Base-by-base conservation (phyloP, 139 green algal genomes). In the Monoraphidium neglectum region DNA sequence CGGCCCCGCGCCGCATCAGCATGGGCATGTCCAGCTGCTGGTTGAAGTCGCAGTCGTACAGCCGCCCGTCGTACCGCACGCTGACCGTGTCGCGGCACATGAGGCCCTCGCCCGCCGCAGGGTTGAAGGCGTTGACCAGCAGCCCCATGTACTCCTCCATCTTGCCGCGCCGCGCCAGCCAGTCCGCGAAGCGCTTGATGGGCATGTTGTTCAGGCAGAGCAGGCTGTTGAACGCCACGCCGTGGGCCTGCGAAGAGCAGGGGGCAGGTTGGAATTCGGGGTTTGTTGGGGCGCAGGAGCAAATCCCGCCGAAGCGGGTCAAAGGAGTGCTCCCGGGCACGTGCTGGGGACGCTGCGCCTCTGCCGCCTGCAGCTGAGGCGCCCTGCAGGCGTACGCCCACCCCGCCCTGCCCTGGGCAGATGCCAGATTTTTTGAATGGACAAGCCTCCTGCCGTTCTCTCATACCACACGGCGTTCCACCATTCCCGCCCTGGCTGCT, bases 31-130 rank as follows among this genome's bases (percentile, higher is more conserved):
- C 93, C 51, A 99, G 85, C 88, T 99, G 96, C 90, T 99, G 95
- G 86, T 99, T 99, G 85, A 99, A 99, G 74, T 99, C 96, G 82
- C 96, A 99, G 86, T 99, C 96, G 66, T 91, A 98, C 32, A 99
- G 24, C 1, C 75, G 77, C 37, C 96, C 96, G 74, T 99, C 95
- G 92, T 92, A 98, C 5, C 86, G 78, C 4, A 99, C 93, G 47
- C 68, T 91, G 26, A 99, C 76, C 0, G 93, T 95, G 76, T 97
- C 81, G 15, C 88, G 77, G 79, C 91, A 97, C 91, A 95, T 95
- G 12, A 95, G 67, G 0, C 68, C 72, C 2, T 87, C 79, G 16
- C 85, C 90, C 8, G 95, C 87, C 8, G 72, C 81, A 0, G 90
- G 80, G 86, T 98, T 99, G 90, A 98, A 99, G 26, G 66, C 83